A percentile compares a stretch with the other conserved stretches of the same genome.
phyloP scores from a whole-genome alignment of 352 stramenopile species.

The Globisporangium recalcitrans region DNA sequence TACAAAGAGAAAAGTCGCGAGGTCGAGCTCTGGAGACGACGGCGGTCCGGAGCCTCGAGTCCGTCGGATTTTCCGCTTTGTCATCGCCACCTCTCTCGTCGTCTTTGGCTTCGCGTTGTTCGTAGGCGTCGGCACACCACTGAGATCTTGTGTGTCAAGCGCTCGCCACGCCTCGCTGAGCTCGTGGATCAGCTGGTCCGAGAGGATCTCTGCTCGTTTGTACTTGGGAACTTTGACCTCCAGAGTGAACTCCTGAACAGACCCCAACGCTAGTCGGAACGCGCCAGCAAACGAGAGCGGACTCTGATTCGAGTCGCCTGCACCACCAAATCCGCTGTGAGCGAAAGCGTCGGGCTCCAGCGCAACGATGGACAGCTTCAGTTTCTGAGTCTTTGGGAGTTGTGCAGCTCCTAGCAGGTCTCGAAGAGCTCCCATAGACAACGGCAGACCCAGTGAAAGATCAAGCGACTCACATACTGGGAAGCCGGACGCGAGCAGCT shows the following conservation, averaged over 20 bases:
- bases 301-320: neutral
- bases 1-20: slow-evolving; percentile 30
- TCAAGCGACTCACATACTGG: slow-evolving; percentile 37
- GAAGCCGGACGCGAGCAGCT: slow-evolving; percentile 40
- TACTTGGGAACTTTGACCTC: slow-evolving; percentile 16
- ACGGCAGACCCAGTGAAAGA: slow-evolving; percentile 23
- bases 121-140: neutral
- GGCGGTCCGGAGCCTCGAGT: slow-evolving; percentile 9
- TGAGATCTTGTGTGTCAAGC: slow-evolving; percentile 9
- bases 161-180: slow-evolving; percentile 21
- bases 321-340: neutral
- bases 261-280: slow-evolving; percentile 7
- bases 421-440: slow-evolving; percentile 18
- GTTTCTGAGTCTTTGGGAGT: slow-evolving; percentile 17
- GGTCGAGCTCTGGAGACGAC: neutral
- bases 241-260: slow-evolving; percentile 16
- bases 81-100: slow-evolving; percentile 24
- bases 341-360: neutral
- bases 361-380: slow-evolving; percentile 24
- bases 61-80: slow-evolving; percentile 28
- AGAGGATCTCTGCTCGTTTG: slow-evolving; percentile 10
- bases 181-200: slow-evolving; percentile 16
- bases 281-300: slow-evolving; percentile 10
- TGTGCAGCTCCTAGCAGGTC: slow-evolving; percentile 17
- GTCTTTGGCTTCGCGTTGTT: neutral